phyloP scores from a whole-genome alignment of 225 moss, liverwort and hornwort species.

The Sphagnum contortum region DNA sequence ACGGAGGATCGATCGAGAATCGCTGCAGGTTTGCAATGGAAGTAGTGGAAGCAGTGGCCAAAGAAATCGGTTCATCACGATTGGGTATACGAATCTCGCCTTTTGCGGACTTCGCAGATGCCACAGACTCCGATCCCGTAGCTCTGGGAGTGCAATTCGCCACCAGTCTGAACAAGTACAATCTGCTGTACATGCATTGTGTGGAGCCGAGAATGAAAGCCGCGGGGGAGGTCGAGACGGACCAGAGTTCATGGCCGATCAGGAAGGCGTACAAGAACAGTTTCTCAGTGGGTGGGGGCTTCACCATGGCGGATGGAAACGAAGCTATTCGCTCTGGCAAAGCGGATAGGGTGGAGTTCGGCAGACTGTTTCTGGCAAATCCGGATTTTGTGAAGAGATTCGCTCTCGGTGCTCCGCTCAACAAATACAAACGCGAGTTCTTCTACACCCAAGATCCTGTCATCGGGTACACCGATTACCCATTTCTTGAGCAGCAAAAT shows the following conservation, averaged over 20 bases:
- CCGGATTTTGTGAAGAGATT: conserved; percentile 47
- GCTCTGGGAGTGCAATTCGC: conserved; percentile 29
- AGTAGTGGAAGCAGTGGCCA: conserved; percentile 17
- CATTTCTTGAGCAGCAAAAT: conserved; percentile 25
- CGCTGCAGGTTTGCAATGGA: conserved; percentile 27
- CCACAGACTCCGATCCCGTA: conserved; percentile 27
- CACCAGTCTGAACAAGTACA: conserved; percentile 32
- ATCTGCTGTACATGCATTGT: conserved; percentile 39
- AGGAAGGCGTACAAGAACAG: conserved; percentile 20
- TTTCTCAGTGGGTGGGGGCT: conserved; percentile 42
- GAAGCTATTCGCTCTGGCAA: conserved; percentile 27
- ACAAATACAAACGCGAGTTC: conserved; percentile 14
- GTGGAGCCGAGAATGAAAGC: conserved; percentile 36
- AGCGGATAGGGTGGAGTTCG: conserved; percentile 44
- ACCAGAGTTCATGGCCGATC: conserved; percentile 6
- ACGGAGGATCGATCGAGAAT: conserved; percentile 28
- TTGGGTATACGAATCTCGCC: conserved; percentile 27
- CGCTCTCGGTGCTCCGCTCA: conserved; percentile 20
- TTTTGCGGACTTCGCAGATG: conserved; percentile 21
- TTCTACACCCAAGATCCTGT: conserved; percentile 32
- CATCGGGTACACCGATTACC: conserved; percentile 59
- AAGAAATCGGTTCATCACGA: conserved; percentile 18
- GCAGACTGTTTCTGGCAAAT: conserved; percentile 48
- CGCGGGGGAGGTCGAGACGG: conserved; percentile 5
- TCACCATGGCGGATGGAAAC: conserved; percentile 27